Percentiles rank a stretch among this genome's conserved stretches.
Conservation (phyloP, 768 basidiomycete species). For the Trametes cingulata region DNA sequence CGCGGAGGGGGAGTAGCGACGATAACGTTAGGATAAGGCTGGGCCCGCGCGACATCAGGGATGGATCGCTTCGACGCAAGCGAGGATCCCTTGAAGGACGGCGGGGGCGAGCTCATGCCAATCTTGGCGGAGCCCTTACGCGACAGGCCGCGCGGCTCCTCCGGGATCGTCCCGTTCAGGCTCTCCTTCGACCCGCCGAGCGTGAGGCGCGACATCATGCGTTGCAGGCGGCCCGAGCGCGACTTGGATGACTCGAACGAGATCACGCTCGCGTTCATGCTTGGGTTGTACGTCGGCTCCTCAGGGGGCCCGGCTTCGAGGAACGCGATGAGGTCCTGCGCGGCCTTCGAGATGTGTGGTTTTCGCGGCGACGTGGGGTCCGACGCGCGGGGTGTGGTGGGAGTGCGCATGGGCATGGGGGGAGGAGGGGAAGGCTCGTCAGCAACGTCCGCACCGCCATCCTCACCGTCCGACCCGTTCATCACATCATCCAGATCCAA, state of each 20-base stretch:
- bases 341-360: slow-evolving; percentile 43
- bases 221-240: slow-evolving; percentile 61
- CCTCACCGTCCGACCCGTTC: slow-evolving; percentile 68
- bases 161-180: slow-evolving; percentile 32
- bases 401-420: neutral
- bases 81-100: slow-evolving; percentile 23
- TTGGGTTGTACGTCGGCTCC: slow-evolving; percentile 28
- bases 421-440: neutral
- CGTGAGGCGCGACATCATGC: slow-evolving; percentile 81
- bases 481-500: slow-evolving; percentile 76
- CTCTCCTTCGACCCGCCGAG: slow-evolving; percentile 37
- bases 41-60: neutral
- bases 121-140: slow-evolving; percentile 13
- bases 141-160: slow-evolving; percentile 26
- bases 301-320: slow-evolving; percentile 59
- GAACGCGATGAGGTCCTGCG: slow-evolving; percentile 57
- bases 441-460: slow-evolving; percentile 21
- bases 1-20: slow-evolving; percentile 31
- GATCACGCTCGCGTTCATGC: slow-evolving; percentile 44
- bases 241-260: slow-evolving; percentile 39
- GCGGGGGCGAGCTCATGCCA: slow-evolving; percentile 23
- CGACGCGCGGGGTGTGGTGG: slow-evolving; percentile 12
- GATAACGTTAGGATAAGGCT: slow-evolving; percentile 33
- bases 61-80: slow-evolving; percentile 20
- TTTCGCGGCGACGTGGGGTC: slow-evolving; percentile 11